Percentiles rank a stretch among this genome's conserved stretches.
These are phyloP conservation scores for Fraxinus velutina DNA, from an alignment of 305 asterid genomes.

Conservation along the genomic window DNA sequence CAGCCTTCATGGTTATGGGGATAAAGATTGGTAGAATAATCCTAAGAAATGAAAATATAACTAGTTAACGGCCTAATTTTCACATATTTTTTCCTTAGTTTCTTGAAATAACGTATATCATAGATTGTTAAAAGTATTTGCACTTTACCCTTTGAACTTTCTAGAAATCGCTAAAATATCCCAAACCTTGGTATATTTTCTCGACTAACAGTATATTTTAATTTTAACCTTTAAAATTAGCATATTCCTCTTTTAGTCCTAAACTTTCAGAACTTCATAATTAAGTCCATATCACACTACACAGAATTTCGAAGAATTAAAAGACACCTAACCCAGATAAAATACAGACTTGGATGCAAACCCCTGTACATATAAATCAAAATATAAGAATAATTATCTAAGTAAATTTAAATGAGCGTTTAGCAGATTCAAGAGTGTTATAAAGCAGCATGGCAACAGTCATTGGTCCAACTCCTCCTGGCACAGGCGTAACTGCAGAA, in stretches of 20 bases:
- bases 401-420: conserved; percentile 40
- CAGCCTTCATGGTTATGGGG: not conserved
- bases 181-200: not conserved
- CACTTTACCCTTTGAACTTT: not conserved
- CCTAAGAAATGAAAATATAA: not conserved
- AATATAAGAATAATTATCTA: not conserved
- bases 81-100: not conserved
- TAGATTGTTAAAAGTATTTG: not conserved
- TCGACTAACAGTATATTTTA: not conserved
- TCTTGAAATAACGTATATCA: not conserved
- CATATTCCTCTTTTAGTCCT: not conserved
- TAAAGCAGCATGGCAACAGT: conserved; percentile 92
- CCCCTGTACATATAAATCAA: not conserved
- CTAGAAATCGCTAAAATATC: not conserved
- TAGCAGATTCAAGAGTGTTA: conserved; percentile 79
- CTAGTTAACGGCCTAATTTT: not conserved
- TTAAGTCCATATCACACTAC: not conserved
- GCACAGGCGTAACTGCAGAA: conserved; percentile 88
- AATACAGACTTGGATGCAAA: not conserved
- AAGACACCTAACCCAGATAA: not conserved
- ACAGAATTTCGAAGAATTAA: not conserved
- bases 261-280: not conserved
- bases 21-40: not conserved
- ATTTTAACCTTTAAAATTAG: not conserved
- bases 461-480: conserved; percentile 98